Evolutionary conservation across 108 stramenopile species (phyloP).

Genomic region (Pseudonitzschia delicatissima): DNA sequence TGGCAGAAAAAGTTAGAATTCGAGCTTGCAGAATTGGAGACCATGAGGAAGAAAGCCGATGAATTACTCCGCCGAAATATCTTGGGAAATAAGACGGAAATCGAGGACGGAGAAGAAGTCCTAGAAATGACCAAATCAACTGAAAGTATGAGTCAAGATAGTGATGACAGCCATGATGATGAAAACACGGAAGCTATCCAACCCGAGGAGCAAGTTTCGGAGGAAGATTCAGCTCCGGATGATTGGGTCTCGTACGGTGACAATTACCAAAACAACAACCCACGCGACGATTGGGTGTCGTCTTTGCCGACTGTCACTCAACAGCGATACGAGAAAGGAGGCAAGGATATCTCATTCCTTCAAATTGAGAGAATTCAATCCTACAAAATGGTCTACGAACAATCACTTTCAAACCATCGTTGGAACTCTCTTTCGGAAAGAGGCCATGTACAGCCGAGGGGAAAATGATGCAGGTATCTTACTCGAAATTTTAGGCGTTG

Average conservation of each 20-base stretch:
- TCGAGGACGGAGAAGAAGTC: no score
- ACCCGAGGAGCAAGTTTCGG: neutral
- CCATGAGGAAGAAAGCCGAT: neutral
- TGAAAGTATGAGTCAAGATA: no score
- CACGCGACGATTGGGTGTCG: neutral
- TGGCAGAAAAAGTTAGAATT: neutral
- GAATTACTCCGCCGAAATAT: neutral
- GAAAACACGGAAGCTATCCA: neutral
- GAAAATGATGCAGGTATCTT: neutral
- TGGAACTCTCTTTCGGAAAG: slow-evolving; percentile 47
- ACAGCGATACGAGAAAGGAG: slow-evolving; percentile 5
- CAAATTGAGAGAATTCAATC: slow-evolving; percentile 27
- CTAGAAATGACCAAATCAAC: no score
- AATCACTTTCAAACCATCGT: slow-evolving; percentile 63
- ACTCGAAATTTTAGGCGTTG: neutral
- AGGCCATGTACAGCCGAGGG: slow-evolving; percentile 20
- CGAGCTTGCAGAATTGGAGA: neutral
- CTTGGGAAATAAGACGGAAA: neutral
- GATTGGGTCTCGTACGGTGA: neutral
- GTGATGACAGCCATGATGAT: neutral
- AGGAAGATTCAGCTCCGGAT: neutral
- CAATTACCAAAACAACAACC: neutral
- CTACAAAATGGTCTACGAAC: slow-evolving; percentile 42
- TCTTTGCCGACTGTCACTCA: neutral
- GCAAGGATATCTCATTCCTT: slow-evolving; percentile 39